Conservation (phyloP, 169 alveolate species). For the Plasmodium billcollinsi region DNA sequence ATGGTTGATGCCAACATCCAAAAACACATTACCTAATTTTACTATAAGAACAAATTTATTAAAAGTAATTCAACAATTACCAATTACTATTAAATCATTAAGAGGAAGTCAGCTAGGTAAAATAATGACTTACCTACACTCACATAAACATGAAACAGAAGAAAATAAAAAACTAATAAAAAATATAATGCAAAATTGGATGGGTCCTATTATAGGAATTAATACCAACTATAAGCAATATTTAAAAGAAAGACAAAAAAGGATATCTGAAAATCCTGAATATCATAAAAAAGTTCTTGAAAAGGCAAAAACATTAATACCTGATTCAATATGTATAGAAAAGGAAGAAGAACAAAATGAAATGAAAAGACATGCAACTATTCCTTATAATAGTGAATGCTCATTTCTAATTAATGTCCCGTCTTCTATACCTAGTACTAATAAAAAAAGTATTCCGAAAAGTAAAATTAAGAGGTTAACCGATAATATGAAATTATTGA, state of each 20-base stretch:
- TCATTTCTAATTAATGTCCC: constrained; percentile 76
- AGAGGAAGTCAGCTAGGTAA: constrained; percentile 89
- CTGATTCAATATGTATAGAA: constrained; percentile 67
- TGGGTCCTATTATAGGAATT: constrained; percentile 87
- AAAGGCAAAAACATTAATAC: constrained; percentile 70
- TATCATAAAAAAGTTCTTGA: constrained; percentile 69
- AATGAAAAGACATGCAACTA: constrained; percentile 62
- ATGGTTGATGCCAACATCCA: constrained; percentile 87
- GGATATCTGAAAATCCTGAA: constrained; percentile 71
- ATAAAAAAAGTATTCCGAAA: constrained; percentile 36
- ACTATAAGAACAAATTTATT: constrained; percentile 86
- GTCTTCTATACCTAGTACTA: constrained; percentile 39
- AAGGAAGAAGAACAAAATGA: constrained; percentile 77
- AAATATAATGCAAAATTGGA: constrained; percentile 88
- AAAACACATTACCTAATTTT: constrained; percentile 89
- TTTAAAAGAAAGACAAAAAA: constrained; percentile 74
- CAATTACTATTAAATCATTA: constrained; percentile 86
- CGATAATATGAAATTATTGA: constrained; percentile 56
- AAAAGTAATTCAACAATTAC: constrained; percentile 84
- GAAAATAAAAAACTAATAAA: constrained; percentile 87
- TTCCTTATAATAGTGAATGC: constrained; percentile 74
- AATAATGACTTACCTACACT: constrained; percentile 85
- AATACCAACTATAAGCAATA: constrained; percentile 80
- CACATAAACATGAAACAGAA: constrained; percentile 87
- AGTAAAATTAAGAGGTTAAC: constrained; percentile 62